Evolutionary conservation across 176 grass and related monocot genomes (phyloP).

Genomic region (Musa beccarii): DNA sequence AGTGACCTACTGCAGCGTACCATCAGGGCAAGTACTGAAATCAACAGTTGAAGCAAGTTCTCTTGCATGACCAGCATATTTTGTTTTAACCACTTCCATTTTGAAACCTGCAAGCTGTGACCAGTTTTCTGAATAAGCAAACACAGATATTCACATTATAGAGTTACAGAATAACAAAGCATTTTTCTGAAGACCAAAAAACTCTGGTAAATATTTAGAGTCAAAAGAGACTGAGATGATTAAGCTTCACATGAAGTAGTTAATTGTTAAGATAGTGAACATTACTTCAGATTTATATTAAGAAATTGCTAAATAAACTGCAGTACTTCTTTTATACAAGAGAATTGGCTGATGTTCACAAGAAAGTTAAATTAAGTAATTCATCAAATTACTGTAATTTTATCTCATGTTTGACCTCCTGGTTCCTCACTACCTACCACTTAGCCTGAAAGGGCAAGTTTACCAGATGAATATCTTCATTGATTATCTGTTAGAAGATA

Average conservation of each 20-base stretch:
- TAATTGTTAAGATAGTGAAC: too few relatives aligned
- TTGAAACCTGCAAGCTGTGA: conserved; percentile 81
- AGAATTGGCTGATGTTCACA: not conserved
- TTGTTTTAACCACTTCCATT: conserved; percentile 81
- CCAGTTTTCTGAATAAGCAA: conserved; percentile 11
- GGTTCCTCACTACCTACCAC: not conserved
- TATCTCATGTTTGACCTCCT: too few relatives aligned
- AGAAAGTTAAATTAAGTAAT: not conserved
- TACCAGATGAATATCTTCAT: not conserved
- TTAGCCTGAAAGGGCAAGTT: not conserved
- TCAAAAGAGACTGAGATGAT: too few relatives aligned
- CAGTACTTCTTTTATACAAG: not conserved
- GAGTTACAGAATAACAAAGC: not conserved
- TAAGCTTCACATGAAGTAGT: too few relatives aligned
- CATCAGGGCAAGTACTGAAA: conserved; percentile 55
- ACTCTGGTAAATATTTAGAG: not conserved
- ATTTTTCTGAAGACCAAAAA: not conserved
- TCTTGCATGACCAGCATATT: conserved; percentile 73
- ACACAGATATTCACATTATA: not conserved
- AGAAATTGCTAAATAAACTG: not conserved
- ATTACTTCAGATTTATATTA: too few relatives aligned
- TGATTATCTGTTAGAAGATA: not conserved
- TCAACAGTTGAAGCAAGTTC: conserved; percentile 62
- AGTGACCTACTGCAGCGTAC: conserved; percentile 27
- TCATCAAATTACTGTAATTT: not conserved